Conservation (phyloP, 2,329 filamentous ascomycete genomes). For the Ophiostoma fasciatum region DNA sequence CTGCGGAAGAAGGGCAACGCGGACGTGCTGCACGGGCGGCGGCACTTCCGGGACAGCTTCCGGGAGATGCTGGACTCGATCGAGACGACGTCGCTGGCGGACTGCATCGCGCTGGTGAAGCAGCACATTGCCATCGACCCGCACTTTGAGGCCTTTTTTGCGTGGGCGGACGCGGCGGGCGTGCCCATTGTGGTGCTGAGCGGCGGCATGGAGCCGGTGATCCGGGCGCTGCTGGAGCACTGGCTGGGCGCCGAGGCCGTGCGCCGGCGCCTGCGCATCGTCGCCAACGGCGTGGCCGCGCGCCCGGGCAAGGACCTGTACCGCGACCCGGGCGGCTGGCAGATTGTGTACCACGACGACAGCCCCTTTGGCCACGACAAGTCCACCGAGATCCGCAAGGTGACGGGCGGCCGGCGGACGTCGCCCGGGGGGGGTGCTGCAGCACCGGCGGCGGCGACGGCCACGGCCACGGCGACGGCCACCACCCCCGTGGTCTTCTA, state of each 20-base stretch:
- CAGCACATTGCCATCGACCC: slow-evolving; percentile 82
- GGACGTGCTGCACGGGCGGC: slow-evolving; percentile 56
- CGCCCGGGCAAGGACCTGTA: slow-evolving; percentile 54
- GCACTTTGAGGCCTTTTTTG: slow-evolving; percentile 73
- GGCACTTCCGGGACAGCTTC: slow-evolving; percentile 75
- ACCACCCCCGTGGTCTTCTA: slow-evolving; percentile 74
- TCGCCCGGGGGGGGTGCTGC: too few relatives aligned
- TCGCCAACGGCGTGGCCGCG: slow-evolving; percentile 66
- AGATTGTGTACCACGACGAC: slow-evolving; percentile 78
- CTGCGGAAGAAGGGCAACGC: slow-evolving; percentile 59
- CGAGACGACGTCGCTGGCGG: slow-evolving; percentile 53
- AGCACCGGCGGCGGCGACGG: too few relatives aligned
- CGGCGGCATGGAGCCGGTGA: slow-evolving; percentile 85
- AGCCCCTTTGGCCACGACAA: slow-evolving; percentile 95
- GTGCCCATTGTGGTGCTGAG: slow-evolving; percentile 86
- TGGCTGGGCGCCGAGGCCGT: slow-evolving; percentile 63
- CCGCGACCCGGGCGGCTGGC: slow-evolving; percentile 62
- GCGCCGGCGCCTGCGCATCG: slow-evolving; percentile 62
- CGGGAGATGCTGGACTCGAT: slow-evolving; percentile 85
- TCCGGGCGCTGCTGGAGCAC: slow-evolving; percentile 65
- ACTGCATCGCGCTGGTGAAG: slow-evolving; percentile 66
- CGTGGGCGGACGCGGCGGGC: slow-evolving; percentile 67
- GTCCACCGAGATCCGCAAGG: slow-evolving; percentile 73
- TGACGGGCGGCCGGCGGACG: too few relatives aligned
- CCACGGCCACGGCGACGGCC: slow-evolving; percentile 57